Evolutionary conservation across 441 rosid genomes (phyloP), one percentile per base, ranked within the genome.

Genomic region (Arabidopsis hybrid): DNA sequence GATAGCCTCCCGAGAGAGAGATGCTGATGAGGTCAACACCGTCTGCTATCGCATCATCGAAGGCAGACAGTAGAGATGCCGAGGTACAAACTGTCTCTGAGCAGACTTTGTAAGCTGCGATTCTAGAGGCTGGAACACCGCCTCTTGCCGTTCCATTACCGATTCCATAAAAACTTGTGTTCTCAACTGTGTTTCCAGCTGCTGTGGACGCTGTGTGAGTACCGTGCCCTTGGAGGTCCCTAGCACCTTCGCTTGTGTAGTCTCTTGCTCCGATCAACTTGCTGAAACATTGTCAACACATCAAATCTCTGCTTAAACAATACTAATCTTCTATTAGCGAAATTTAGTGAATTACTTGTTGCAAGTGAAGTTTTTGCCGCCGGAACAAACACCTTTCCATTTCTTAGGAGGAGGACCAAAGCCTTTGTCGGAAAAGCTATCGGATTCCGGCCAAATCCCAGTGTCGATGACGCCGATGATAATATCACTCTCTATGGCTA

Each of bases 381-480:
- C n/a, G n/a, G n/a, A n/a, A n/a, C n/a, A n/a, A n/a, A n/a, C n/a
- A n/a, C n/a, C n/a, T n/a, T n/a, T n/a, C n/a, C n/a, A n/a, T n/a
- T 85, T 85, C 14, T 75, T 34, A 0, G 94, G 94, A 70, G 85
- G 85, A 12, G 87, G 82, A 74, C 82, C 79, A 61, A 79, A 82
- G 21, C 81, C 85, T 65, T 55, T n/a, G 35, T 70, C 85, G n/a
- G 53, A 67, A 32, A 89, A 85, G 66, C 89, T 85, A 8, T 64
- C 71, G 3, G 87, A 77, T 70, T 89, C 91, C 0, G 89, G 94
- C 90, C 81, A 84, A 7, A 89, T 80, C 29, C 88, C 89, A 6
- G 74, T 69, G 82, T 89, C 91, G 2, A 89, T 47, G 61, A 85
- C 60, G 11, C 89, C 57, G 6, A 52, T 1, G 0, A 52, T 64